Percentiles rank a stretch among this genome's conserved stretches.
Conservation (phyloP, 768 basidiomycete species). For the Galerina marginata region DNA sequence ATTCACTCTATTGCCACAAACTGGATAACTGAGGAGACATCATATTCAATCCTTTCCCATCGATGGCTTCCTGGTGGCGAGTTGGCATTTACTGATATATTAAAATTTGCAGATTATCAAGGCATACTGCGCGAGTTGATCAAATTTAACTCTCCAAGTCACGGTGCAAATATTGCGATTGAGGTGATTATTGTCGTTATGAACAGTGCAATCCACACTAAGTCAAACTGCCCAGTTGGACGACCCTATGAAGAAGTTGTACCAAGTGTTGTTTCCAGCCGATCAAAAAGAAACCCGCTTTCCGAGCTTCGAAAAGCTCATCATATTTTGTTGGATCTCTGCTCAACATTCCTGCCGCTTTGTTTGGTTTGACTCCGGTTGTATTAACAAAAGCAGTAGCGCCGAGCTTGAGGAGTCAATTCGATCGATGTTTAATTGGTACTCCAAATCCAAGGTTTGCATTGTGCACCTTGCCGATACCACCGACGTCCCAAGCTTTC, state of each 20-base stretch:
- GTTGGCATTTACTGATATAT: neutral
- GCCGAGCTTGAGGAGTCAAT: slow-evolving; percentile 14
- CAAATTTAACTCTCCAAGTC: neutral
- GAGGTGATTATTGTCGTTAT: too few species aligned
- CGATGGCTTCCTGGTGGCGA: neutral
- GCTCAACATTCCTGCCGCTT: neutral
- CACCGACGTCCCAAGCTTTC: neutral
- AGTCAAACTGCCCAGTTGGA: neutral
- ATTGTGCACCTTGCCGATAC: slow-evolving; percentile 6
- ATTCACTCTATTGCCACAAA: too few species aligned
- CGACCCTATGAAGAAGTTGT: neutral
- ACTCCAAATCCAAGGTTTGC: neutral
- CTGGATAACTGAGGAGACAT: neutral
- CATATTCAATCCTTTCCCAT: neutral
- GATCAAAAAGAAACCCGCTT: neutral
- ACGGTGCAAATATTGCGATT: too few species aligned
- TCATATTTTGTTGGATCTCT: neutral
- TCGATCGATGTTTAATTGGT: slow-evolving; percentile 13
- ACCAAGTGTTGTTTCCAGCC: neutral
- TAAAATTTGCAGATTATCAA: neutral
- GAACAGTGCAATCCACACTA: too few species aligned
- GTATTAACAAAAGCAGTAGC: too few species aligned
- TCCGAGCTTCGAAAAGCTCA: neutral
- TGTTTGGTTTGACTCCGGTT: slow-evolving; percentile 8
- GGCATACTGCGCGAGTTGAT: too few species aligned